Base-by-base conservation (phyloP, 768 basidiomycete species). In the Boletus patriciae region DNA sequence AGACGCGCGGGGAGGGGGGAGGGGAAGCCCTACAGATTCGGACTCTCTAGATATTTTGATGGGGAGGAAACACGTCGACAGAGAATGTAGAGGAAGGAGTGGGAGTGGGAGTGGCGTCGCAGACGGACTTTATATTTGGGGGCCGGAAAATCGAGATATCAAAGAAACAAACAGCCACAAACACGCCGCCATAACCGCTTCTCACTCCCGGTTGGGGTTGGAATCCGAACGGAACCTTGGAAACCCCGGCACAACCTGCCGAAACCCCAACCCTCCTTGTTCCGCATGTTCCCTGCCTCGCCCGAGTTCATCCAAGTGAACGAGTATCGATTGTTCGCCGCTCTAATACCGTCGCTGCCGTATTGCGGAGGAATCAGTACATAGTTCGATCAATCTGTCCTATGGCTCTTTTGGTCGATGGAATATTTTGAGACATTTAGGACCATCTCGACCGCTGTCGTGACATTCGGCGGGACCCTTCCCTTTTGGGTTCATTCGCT, bases 91-190 rank as follows among this genome's bases (percentile, higher is more conserved):
- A 60, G 52, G 69, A 62, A 70, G 54, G 63, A 70, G 65, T 73
- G 71, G 68, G 70, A 71, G 69, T 55, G 54, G 43, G 57, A 62
- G 57, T 49, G 37, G 55, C 55, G 70, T 65, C 63, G 63, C 51
- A 43, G 62, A 67, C 65, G 63, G 69, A 69, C 66, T 73, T 72
- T 72, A 70, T 73, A 72, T 73, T 70, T 66, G 62, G 46, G n/a
- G 41, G 29, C 18, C 50, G 29, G 54, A 68, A 71, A 71, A 63
- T 62, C 62, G 53, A 57, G 58, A 57, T 54, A 69, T 70, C 63
- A 62, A 65, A 65, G 9, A 21, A 6, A 12, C 58, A 73, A 72
- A 72, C 15, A 72, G 0, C 0, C 0, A 12, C 63, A 73, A 72
- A 72, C 23, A 72, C 3, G 13, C 44, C 46, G 46, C 55, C 46